phyloP scores from a whole-genome alignment of 495 filamentous ascomycete species.

The Trichoderma virens region DNA sequence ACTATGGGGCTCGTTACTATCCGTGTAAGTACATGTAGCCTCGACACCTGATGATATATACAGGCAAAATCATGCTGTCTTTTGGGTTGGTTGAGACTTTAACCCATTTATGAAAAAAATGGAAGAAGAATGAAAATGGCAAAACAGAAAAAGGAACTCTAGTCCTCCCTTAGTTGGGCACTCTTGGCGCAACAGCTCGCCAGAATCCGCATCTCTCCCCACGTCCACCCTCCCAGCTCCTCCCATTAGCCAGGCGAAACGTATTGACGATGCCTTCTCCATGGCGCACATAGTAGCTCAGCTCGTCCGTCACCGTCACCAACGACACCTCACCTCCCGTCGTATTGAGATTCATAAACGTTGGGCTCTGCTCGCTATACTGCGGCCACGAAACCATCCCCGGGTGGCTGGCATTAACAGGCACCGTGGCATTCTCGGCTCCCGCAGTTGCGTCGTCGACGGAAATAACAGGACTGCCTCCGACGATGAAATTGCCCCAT shows the following conservation, averaged over 20 bases:
- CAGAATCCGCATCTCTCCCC: conserved; percentile 50
- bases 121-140: too few relatives aligned
- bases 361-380: conserved; percentile 27
- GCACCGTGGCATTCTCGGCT: conserved; percentile 19
- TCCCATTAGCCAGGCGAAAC: conserved; percentile 41
- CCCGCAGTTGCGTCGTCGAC: conserved; percentile 32
- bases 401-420: conserved; percentile 16
- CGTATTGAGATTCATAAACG: conserved; percentile 46
- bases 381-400: conserved; percentile 21
- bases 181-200: conserved; percentile 31
- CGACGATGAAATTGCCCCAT: conserved; percentile 50
- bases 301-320: conserved; percentile 19
- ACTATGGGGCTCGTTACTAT: too few relatives aligned
- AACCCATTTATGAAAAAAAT: too few relatives aligned
- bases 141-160: too few relatives aligned
- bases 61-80: too few relatives aligned
- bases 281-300: conserved; percentile 24
- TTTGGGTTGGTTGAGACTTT: too few relatives aligned
- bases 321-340: conserved; percentile 38
- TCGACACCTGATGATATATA: too few relatives aligned
- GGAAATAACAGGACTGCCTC: conserved; percentile 44
- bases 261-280: conserved; percentile 38
- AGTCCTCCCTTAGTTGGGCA: conserved; percentile 22
- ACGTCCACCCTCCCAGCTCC: conserved; percentile 50
- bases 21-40: too few relatives aligned